Conservation (phyloP, 2,329 filamentous ascomycete genomes). For the Stachybotrys chlorohalonatus region DNA sequence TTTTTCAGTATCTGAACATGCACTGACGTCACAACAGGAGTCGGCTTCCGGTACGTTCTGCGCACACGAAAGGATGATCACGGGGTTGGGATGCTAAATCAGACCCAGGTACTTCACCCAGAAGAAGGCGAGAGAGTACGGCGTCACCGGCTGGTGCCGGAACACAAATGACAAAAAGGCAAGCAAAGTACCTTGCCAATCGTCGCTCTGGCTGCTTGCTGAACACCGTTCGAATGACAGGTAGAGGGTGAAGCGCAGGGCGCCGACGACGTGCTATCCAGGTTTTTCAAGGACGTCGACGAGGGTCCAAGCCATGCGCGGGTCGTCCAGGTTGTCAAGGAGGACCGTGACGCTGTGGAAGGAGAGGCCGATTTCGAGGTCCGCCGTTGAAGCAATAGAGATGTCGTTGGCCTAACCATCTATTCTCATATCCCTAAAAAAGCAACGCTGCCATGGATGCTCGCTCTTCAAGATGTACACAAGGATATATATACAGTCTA, state of each 20-base stretch:
- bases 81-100: too few relatives aligned
- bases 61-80: too few relatives aligned
- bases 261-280: constrained; percentile 50
- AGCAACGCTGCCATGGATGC: too few relatives aligned
- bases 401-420: too few relatives aligned
- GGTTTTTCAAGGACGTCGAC: constrained; percentile 67
- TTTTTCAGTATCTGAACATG: neutral
- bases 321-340: constrained; percentile 66
- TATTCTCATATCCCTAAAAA: too few relatives aligned
- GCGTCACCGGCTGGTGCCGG: constrained; percentile 52
- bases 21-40: constrained; percentile 33
- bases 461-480: too few relatives aligned
- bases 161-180: constrained; percentile 51
- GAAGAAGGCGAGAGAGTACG: constrained; percentile 38
- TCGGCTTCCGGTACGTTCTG: constrained; percentile 42
- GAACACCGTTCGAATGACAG: constrained; percentile 30
- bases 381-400: constrained; percentile 20
- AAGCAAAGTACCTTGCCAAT: constrained; percentile 1
- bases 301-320: constrained; percentile 63
- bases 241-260: constrained; percentile 89
- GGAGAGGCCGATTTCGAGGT: constrained; percentile 61
- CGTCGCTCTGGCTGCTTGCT: neutral
- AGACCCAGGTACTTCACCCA: constrained; percentile 41
- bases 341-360: constrained; percentile 54
- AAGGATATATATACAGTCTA: neutral